phyloP scores from a whole-genome alignment of 495 filamentous ascomycete species.

The Sporormia fimetaria region DNA sequence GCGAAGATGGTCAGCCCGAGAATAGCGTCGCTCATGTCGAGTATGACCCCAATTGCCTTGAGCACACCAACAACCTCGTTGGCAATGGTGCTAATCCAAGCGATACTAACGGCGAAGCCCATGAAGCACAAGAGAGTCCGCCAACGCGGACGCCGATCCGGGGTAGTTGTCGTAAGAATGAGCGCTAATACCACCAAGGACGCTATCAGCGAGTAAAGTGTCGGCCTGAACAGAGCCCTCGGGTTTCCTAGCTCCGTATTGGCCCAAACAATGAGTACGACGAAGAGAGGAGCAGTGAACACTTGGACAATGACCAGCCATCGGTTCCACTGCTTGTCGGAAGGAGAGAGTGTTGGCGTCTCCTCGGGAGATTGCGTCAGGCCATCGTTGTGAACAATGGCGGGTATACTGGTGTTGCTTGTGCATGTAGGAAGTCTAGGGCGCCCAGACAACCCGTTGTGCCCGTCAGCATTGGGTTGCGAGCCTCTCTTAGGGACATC shows the following conservation, averaged over 20 bases:
- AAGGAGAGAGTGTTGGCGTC: constrained; percentile 3
- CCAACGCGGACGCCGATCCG: constrained; percentile 46
- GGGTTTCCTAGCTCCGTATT: constrained; percentile 45
- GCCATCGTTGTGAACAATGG: constrained; percentile 8
- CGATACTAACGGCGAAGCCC: constrained; percentile 83
- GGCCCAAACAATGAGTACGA: constrained; percentile 65
- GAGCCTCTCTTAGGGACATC: constrained; percentile 3
- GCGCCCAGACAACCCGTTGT: no score
- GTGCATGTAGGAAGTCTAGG: no score
- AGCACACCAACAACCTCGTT: constrained; percentile 93
- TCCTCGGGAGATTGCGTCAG: constrained; percentile 21
- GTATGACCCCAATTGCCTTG: constrained; percentile 84
- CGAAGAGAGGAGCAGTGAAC: constrained; percentile 78
- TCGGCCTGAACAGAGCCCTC: constrained; percentile 46
- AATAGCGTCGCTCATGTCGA: constrained; percentile 91
- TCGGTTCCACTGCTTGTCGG: constrained; percentile 62
- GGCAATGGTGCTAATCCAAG: constrained; percentile 94
- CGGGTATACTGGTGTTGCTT: no score
- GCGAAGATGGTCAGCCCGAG: constrained; percentile 94
- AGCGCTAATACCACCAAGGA: constrained; percentile 58
- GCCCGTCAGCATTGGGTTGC: no score
- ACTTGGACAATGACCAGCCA: constrained; percentile 81
- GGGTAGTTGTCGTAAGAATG: constrained; percentile 48
- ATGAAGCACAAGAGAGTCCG: constrained; percentile 70
- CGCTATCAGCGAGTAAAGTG: constrained; percentile 56